These are phyloP conservation scores for Coccomyxa subellipsoidea DNA, from an alignment of 163 green algal genomes.

Conservation along the genomic window DNA sequence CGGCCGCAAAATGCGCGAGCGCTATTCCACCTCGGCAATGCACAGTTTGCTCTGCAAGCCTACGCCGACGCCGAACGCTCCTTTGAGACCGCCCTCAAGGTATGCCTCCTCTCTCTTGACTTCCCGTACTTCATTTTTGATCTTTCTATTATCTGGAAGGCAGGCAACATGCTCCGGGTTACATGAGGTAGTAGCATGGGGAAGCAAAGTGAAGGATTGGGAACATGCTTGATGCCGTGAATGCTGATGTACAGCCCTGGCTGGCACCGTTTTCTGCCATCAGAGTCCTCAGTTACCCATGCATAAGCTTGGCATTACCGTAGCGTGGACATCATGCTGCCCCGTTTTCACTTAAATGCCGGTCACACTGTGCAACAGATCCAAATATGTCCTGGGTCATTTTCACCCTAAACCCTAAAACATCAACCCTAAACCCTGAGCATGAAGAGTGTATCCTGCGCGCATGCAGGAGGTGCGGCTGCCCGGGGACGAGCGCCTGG, in stretches of 20 bases:
- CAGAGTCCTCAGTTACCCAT: no score
- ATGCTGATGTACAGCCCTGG: no score
- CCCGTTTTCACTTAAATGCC: no score
- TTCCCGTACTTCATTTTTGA: neutral
- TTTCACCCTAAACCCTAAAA: no score
- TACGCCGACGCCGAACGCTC: slow-evolving; percentile 12
- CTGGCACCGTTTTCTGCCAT: no score
- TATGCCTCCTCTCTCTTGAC: neutral
- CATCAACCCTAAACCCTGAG: no score
- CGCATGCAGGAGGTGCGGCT: neutral
- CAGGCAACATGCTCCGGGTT: neutral
- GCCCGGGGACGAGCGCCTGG: slow-evolving; percentile 22
- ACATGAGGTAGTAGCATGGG: no score
- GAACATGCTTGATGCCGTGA: neutral
- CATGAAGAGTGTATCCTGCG: no score
- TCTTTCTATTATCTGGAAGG: neutral
- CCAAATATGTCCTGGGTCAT: no score
- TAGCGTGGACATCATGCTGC: no score
- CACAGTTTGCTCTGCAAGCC: slow-evolving; percentile 38
- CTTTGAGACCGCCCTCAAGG: slow-evolving; percentile 26
- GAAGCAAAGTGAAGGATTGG: neutral
- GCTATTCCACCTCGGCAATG: slow-evolving; percentile 51
- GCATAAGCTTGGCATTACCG: no score
- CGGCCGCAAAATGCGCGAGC: slow-evolving; percentile 32
- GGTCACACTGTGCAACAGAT: no score